Percentiles rank a stretch among this genome's conserved stretches.
These are phyloP conservation scores for Linanthus parryae DNA, from an alignment of 148 eudicot species.

Conservation along the genomic window DNA sequence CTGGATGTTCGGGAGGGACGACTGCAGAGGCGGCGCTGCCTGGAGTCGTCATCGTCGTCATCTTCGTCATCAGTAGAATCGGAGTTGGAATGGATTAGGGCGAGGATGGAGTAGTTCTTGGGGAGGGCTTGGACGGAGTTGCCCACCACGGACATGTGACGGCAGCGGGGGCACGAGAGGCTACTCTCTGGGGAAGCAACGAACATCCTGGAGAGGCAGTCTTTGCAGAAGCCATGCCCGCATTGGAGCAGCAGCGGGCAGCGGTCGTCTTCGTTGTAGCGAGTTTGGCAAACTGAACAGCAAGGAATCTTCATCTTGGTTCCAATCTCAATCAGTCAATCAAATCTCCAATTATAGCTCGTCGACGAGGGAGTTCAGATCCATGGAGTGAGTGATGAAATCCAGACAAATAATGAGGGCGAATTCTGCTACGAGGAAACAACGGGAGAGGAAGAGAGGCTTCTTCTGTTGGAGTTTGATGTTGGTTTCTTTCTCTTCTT, in stretches of 20 bases:
- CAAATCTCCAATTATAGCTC: too few species aligned
- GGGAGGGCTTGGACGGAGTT: slow-evolving; percentile 73
- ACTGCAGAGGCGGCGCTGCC: slow-evolving; percentile 19
- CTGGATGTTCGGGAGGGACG: slow-evolving; percentile 16
- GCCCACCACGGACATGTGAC: slow-evolving; percentile 77
- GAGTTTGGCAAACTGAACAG: slow-evolving; percentile 78
- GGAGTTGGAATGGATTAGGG: slow-evolving; percentile 18
- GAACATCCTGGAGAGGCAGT: slow-evolving; percentile 76
- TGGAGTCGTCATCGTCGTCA: slow-evolving; percentile 18
- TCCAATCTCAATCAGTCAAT: not conserved
- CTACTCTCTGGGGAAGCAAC: slow-evolving; percentile 46
- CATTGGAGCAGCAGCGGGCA: slow-evolving; percentile 80
- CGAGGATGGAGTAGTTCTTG: slow-evolving; percentile 73
- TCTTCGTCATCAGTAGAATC: slow-evolving; percentile 27
- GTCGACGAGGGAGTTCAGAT: too few species aligned
- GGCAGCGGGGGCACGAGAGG: slow-evolving; percentile 88
- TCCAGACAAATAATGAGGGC: too few species aligned
- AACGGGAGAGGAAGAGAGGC: too few species aligned
- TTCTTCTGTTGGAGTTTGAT: too few species aligned
- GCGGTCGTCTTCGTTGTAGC: slow-evolving; percentile 73
- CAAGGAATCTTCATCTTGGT: slow-evolving; percentile 58
- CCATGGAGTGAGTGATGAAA: too few species aligned
- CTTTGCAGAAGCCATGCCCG: slow-evolving; percentile 95
- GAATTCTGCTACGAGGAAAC: too few species aligned
- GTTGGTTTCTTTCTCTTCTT: too few species aligned